Percentiles rank a stretch among this genome's conserved stretches.
These are phyloP conservation scores for Spergularia bocconei DNA, from an alignment of 148 eudicot species.

Conservation along the genomic window DNA sequence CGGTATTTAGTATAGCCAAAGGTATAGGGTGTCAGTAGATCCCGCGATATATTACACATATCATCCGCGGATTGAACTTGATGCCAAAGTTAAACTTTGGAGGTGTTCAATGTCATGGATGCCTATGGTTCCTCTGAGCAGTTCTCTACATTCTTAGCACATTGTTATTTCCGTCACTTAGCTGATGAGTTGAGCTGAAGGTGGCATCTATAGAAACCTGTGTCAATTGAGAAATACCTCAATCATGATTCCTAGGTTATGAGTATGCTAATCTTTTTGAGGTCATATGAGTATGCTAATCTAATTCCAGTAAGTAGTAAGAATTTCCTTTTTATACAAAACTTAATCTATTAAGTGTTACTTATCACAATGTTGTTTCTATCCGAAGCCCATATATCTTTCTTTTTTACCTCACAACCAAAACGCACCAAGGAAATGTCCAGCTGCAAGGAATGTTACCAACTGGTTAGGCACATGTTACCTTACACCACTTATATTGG, in stretches of 20 bases:
- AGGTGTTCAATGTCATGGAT: neutral
- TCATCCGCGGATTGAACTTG: neutral
- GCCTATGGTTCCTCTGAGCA: neutral
- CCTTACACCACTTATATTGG: constrained; percentile 78
- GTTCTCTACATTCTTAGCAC: neutral
- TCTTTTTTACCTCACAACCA: constrained; percentile 51
- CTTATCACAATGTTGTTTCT: neutral
- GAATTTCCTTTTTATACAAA: neutral
- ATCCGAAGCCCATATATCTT: neutral
- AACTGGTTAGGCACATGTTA: constrained; percentile 89
- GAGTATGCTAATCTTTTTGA: no score
- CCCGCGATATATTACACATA: neutral
- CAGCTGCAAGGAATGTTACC: constrained; percentile 81
- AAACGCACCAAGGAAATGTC: constrained; percentile 72
- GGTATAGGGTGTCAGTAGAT: neutral
- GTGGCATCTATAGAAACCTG: neutral
- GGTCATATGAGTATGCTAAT: no score
- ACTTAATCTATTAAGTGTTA: neutral
- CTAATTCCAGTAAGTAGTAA: no score
- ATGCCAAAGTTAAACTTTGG: neutral
- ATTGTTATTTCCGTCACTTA: neutral
- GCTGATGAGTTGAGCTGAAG: neutral
- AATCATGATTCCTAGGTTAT: neutral
- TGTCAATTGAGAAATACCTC: neutral
- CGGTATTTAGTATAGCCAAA: neutral